Conservation (phyloP, 345 rosid genomes). For the Pistacia vera region DNA sequence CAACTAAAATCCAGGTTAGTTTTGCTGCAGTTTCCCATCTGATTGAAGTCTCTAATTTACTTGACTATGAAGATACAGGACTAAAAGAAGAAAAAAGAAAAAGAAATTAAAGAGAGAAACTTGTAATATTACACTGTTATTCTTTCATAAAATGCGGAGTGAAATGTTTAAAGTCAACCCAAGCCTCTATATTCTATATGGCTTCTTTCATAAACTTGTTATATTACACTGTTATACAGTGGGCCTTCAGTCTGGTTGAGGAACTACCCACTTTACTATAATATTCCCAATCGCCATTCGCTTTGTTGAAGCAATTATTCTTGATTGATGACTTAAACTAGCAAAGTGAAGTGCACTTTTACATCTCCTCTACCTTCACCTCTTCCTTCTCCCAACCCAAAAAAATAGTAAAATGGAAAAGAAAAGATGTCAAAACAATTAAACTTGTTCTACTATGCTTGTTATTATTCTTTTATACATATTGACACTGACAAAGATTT, state of each 20-base stretch:
- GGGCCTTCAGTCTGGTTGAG: background rate
- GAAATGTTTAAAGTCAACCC: background rate
- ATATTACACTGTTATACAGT: background rate
- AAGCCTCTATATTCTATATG: background rate
- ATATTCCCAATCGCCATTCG: background rate
- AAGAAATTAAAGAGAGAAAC: background rate
- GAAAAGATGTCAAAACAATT: background rate
- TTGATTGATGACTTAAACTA: background rate
- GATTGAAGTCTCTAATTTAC: background rate
- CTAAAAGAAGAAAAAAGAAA: background rate
- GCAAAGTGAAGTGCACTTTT: background rate
- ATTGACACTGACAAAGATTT: constrained; percentile 3
- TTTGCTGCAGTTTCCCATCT: background rate
- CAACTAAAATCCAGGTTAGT: constrained; percentile 62
- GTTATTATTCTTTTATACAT: background rate
- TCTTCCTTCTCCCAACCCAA: background rate
- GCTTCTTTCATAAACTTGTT: background rate
- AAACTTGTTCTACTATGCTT: background rate
- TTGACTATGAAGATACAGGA: background rate
- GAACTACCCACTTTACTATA: background rate
- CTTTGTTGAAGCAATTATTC: background rate
- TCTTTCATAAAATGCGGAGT: background rate
- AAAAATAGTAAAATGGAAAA: too few relatives aligned
- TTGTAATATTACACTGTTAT: background rate
- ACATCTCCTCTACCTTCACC: background rate